phyloP scores from a whole-genome alignment of 1,284 basidiomycete genomes.

The Peniophora sp. region DNA sequence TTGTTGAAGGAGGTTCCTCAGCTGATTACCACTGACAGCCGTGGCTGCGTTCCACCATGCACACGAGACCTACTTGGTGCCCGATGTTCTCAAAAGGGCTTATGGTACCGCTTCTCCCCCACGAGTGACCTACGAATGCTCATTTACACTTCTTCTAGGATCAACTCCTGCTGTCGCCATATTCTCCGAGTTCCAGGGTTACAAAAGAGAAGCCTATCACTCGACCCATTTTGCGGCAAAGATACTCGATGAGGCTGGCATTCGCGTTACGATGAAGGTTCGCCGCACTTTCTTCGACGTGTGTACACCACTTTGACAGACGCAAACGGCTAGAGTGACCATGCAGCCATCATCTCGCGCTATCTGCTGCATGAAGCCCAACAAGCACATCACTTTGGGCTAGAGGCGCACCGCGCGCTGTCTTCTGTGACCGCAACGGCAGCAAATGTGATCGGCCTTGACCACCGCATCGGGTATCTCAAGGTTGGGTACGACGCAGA shows the following conservation, averaged over 20 bases:
- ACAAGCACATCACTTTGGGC: conserved; percentile 77
- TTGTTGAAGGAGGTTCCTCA: no score
- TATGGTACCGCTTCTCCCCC: conserved; percentile 27
- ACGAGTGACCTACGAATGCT: not conserved
- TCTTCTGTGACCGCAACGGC: conserved; percentile 75
- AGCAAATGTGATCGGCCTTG: conserved; percentile 69
- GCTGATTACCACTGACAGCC: conserved; percentile 12
- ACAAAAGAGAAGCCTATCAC: conserved; percentile 81
- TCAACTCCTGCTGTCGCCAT: conserved; percentile 11
- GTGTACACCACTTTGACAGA: not conserved
- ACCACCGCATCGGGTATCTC: conserved; percentile 76
- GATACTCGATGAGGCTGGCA: conserved; percentile 67
- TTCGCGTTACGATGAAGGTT: conserved; percentile 78
- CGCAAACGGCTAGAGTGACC: conserved; percentile 45
- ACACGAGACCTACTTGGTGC: conserved; percentile 79
- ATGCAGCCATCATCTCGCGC: conserved; percentile 68
- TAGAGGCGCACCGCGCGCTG: conserved; percentile 53
- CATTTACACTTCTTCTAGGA: conserved; percentile 17
- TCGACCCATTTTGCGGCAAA: conserved; percentile 80
- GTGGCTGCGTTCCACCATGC: conserved; percentile 84
- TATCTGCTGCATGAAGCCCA: conserved; percentile 81
- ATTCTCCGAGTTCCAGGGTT: conserved; percentile 19
- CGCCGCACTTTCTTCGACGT: not conserved
- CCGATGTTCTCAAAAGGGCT: conserved; percentile 66
- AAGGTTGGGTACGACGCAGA: conserved; percentile 57